Evolutionary conservation across 306 rosid species (phyloP).

Genomic region (Prunus padus): DNA sequence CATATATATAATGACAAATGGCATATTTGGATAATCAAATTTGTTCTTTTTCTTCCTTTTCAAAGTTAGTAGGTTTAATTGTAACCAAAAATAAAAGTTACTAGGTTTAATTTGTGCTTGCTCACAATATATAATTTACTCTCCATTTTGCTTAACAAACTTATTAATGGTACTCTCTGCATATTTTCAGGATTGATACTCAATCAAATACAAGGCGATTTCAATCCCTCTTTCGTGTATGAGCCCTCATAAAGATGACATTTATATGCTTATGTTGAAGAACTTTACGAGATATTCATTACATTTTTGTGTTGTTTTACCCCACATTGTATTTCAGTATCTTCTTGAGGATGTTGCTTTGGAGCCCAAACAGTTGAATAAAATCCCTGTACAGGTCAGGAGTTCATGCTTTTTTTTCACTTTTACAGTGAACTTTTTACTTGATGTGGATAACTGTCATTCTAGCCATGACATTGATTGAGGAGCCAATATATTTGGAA

Average conservation of each 20-base stretch:
- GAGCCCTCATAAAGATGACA: constrained; percentile 30
- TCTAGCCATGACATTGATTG: neutral
- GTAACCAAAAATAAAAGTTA: too few relatives aligned
- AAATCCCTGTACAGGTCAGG: constrained; percentile 59
- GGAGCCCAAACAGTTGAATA: constrained; percentile 59
- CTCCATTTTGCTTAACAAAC: neutral
- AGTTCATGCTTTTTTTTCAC: neutral
- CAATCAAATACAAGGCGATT: constrained; percentile 84
- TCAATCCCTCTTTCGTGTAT: constrained; percentile 76
- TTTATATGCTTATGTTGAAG: constrained; percentile 15
- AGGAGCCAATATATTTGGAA: neutral
- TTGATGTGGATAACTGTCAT: neutral
- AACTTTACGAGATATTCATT: constrained; percentile 11
- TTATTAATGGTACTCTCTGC: constrained; percentile 3
- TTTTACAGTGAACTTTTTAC: neutral
- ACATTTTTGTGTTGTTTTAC: constrained; percentile 15
- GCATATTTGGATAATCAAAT: neutral
- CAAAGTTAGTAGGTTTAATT: too few relatives aligned
- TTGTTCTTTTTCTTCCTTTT: neutral
- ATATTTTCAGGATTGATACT: constrained; percentile 81
- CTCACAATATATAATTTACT: neutral
- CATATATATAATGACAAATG: neutral
- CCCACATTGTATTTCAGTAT: constrained; percentile 55
- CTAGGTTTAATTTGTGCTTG: neutral
- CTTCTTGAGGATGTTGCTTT: constrained; percentile 89